Conservation (phyloP, 345 rosid genomes). For the Laguncularia racemosa region DNA sequence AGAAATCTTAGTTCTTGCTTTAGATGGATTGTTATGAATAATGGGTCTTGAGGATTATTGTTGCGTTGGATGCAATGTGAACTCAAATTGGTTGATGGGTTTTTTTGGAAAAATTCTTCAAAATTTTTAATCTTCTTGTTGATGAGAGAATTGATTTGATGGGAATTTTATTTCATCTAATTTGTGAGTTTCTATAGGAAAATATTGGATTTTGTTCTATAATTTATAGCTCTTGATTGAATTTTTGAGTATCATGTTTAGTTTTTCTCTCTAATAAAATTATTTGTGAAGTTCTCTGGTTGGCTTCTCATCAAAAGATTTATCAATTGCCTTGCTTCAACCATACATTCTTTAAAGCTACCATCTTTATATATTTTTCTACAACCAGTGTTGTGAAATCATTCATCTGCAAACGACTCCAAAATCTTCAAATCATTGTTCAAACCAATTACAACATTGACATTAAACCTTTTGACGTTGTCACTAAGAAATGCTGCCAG, state of each 20-base stretch:
- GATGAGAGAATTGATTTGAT: too few relatives aligned
- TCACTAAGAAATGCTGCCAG: slow-evolving; percentile 66
- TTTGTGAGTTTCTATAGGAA: too few relatives aligned
- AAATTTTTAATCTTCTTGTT: too few relatives aligned
- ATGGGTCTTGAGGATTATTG: too few relatives aligned
- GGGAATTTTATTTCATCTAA: too few relatives aligned
- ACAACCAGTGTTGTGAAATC: slow-evolving; percentile 60
- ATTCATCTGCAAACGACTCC: slow-evolving; percentile 81
- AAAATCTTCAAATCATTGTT: slow-evolving; percentile 59
- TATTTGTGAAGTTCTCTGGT: slow-evolving; percentile 93
- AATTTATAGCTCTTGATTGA: too few relatives aligned
- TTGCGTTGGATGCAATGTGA: too few relatives aligned
- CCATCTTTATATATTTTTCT: slow-evolving; percentile 60
- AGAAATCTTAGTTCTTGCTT: neutral
- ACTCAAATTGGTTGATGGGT: too few relatives aligned
- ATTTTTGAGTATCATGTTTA: slow-evolving; percentile 25
- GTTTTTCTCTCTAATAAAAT: slow-evolving; percentile 75
- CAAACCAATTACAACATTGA: slow-evolving; percentile 59
- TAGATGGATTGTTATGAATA: too few relatives aligned
- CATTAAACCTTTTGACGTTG: slow-evolving; percentile 81
- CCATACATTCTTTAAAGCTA: slow-evolving; percentile 56
- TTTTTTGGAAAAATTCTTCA: too few relatives aligned
- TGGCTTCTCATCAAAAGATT: slow-evolving; percentile 79
- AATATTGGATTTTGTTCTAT: too few relatives aligned
- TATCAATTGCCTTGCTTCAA: slow-evolving; percentile 81